Conservation (phyloP, 768 basidiomycete species). For the Pleurotus salmoneostramineus region DNA sequence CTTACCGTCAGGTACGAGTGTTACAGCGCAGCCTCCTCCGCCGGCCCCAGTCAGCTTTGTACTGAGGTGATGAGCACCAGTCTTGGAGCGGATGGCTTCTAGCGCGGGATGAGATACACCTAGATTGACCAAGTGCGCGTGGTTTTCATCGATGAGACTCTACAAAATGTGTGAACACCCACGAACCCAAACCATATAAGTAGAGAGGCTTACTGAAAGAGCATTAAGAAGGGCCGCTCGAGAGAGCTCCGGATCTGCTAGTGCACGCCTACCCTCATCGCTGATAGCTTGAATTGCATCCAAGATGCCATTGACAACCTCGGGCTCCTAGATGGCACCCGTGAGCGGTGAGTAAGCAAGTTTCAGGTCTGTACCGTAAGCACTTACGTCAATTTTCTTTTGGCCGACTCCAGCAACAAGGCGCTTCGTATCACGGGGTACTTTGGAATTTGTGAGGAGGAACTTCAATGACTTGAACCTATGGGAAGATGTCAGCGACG, state of each 20-base stretch:
- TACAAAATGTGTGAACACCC: constrained; percentile 24
- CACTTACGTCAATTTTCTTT: constrained; percentile 56
- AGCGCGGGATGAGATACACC: constrained; percentile 90
- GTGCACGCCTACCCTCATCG: constrained; percentile 71
- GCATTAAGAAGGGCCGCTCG: constrained; percentile 61
- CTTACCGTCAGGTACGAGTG: constrained; percentile 90
- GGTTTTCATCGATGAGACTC: constrained; percentile 88
- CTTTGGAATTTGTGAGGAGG: constrained; percentile 88
- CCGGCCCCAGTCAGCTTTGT: constrained; percentile 99
- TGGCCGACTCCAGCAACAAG: constrained; percentile 87
- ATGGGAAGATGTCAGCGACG: constrained; percentile 11
- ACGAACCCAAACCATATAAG: not conserved
- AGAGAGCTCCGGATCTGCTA: constrained; percentile 71
- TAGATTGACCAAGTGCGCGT: constrained; percentile 74
- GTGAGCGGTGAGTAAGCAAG: not conserved
- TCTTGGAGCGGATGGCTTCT: constrained; percentile 76
- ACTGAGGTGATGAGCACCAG: constrained; percentile 59
- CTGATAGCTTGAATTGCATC: constrained; percentile 81
- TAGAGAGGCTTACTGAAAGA: constrained; percentile 57
- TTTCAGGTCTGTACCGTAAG: not conserved
- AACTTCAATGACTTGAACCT: constrained; percentile 92
- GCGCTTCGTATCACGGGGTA: constrained; percentile 92
- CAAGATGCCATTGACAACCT: constrained; percentile 72
- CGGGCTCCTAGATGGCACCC: constrained; percentile 64
- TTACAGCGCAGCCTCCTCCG: constrained; percentile 97